These are phyloP conservation scores for Trichoderma guizhouense DNA, from an alignment of 2,329 filamentous ascomycete species.

Conservation along the genomic window DNA sequence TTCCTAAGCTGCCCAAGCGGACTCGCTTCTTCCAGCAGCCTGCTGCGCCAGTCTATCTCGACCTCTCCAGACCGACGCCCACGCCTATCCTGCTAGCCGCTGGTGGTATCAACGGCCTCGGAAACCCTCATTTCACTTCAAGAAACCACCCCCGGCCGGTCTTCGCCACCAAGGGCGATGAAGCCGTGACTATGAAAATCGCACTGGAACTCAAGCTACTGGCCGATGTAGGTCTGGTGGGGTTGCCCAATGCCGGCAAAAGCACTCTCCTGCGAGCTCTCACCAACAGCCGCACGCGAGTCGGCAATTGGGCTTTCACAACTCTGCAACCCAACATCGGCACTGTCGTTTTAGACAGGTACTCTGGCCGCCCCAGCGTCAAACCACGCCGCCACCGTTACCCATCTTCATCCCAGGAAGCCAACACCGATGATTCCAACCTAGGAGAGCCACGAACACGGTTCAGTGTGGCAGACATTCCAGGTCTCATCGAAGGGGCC, in stretches of 20 bases:
- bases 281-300: slow-evolving; percentile 81
- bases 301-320: slow-evolving; percentile 96
- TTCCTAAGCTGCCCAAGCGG: slow-evolving; percentile 51
- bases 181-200: slow-evolving; percentile 72
- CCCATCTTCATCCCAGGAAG: slow-evolving; percentile 37
- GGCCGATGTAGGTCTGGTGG: slow-evolving; percentile 91
- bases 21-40: slow-evolving; percentile 64
- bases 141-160: slow-evolving; percentile 72
- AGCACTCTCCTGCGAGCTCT: slow-evolving; percentile 85
- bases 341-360: slow-evolving; percentile 87
- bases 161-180: slow-evolving; percentile 84
- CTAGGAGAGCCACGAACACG: slow-evolving; percentile 62
- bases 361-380: slow-evolving; percentile 67
- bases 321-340: slow-evolving; percentile 94
- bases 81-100: slow-evolving; percentile 81
- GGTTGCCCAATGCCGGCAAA: slow-evolving; percentile 93
- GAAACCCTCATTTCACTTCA: slow-evolving; percentile 89
- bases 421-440: slow-evolving; percentile 35
- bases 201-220: slow-evolving; percentile 92
- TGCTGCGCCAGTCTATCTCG: slow-evolving; percentile 66
- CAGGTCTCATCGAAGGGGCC: slow-evolving; percentile 86
- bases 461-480: slow-evolving; percentile 94
- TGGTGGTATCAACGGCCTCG: slow-evolving; percentile 83
- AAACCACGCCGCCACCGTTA: slow-evolving; percentile 35
- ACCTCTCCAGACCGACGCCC: slow-evolving; percentile 73